A percentile compares a stretch with the other conserved stretches of the same genome.
Evolutionary conservation across 768 basidiomycete genomes (phyloP).

Genomic region (Mycena epipterygia): DNA sequence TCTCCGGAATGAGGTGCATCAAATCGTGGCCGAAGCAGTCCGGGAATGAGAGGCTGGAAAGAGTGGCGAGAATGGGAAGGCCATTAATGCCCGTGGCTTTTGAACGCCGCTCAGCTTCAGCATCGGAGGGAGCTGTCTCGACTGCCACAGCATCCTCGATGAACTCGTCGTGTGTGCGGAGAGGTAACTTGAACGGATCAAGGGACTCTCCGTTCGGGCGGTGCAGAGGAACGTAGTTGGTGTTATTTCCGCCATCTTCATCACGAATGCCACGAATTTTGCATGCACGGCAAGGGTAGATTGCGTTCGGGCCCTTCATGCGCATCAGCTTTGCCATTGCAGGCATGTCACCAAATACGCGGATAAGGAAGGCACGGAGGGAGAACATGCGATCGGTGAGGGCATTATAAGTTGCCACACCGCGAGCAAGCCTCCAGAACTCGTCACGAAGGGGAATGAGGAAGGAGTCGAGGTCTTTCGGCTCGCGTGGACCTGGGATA

Average conservation of each 20-base stretch:
- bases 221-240: slow-evolving; percentile 48
- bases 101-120: too few species aligned
- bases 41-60: too few species aligned
- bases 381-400: neutral
- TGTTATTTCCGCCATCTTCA: slow-evolving; percentile 14
- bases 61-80: too few species aligned
- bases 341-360: slow-evolving; percentile 21
- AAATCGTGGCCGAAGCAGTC: too few species aligned
- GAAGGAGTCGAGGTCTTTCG: slow-evolving; percentile 56
- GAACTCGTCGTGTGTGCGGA: too few species aligned
- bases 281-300: slow-evolving; percentile 43
- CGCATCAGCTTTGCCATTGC: slow-evolving; percentile 15
- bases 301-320: slow-evolving; percentile 33
- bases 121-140: too few species aligned
- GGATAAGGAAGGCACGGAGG: slow-evolving; percentile 12
- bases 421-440: slow-evolving; percentile 44
- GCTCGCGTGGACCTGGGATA: slow-evolving; percentile 56
- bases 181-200: too few species aligned
- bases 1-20: too few species aligned
- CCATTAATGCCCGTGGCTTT: too few species aligned
- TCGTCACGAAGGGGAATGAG: slow-evolving; percentile 53
- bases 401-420: slow-evolving; percentile 47
- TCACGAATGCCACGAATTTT: slow-evolving; percentile 49
- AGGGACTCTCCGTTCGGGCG: slow-evolving; percentile 28
- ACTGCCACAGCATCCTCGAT: too few species aligned